Evolutionary conservation across 495 filamentous ascomycete genomes (phyloP).

Genomic region (Tuber magnatum): DNA sequence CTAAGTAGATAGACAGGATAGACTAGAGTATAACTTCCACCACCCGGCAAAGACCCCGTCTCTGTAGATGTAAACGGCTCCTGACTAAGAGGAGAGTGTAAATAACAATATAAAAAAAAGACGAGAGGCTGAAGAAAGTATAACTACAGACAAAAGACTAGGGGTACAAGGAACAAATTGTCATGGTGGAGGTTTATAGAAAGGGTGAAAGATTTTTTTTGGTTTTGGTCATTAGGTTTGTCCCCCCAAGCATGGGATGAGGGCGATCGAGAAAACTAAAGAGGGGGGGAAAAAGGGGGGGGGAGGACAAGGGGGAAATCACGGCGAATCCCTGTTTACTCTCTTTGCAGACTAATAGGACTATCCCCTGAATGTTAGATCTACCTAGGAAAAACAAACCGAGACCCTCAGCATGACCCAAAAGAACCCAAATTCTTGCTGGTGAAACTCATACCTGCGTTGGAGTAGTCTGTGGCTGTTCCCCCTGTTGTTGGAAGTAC

Average conservation of each 20-base stretch:
- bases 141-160: constrained; percentile 1
- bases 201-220: neutral
- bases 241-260: neutral
- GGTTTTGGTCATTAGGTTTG: constrained; percentile 1
- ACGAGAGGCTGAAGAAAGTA: neutral
- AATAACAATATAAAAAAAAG: neutral
- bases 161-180: neutral
- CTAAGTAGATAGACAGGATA: neutral
- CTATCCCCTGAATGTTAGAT: constrained; percentile 5
- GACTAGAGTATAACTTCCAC: neutral
- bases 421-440: neutral
- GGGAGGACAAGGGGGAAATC: neutral
- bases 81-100: neutral
- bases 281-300: neutral
- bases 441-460: constrained; percentile 7
- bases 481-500: constrained; percentile 58
- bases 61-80: neutral
- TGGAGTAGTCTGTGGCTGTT: constrained; percentile 36
- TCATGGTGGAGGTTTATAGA: neutral
- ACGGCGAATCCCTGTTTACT: neutral
- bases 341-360: neutral
- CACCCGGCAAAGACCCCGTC: neutral
- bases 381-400: neutral
- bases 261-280: neutral
- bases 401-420: neutral